These are phyloP conservation scores for Candida silvicultrix DNA, from an alignment of 805 yeast genomes.

Conservation along the genomic window DNA sequence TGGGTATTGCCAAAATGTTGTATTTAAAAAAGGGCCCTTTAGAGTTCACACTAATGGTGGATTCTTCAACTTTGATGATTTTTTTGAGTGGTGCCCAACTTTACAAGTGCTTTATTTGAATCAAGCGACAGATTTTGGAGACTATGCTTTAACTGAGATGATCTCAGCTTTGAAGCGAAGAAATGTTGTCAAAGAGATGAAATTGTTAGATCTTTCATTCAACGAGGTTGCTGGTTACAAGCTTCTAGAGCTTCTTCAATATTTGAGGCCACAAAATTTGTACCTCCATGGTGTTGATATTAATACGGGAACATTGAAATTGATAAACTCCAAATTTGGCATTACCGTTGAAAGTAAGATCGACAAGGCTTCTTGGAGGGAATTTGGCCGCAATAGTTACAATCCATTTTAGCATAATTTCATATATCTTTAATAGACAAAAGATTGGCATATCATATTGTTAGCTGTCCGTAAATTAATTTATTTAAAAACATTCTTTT, in stretches of 20 bases:
- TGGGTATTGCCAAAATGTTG: conserved; percentile 17
- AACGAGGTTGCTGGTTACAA: conserved; percentile 18
- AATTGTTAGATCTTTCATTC: conserved; percentile 18
- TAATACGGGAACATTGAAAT: conserved; percentile 11
- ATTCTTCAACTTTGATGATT: conserved; percentile 16
- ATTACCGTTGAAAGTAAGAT: conserved; percentile 15
- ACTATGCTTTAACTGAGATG: conserved; percentile 14
- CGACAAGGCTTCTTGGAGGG: conserved; percentile 18
- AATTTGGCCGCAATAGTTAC: conserved; percentile 17
- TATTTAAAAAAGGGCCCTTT: conserved; percentile 12
- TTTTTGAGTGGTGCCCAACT: conserved; percentile 10
- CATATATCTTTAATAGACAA: not conserved
- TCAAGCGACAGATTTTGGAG: conserved; percentile 19
- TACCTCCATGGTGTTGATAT: conserved; percentile 18
- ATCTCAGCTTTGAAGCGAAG: conserved; percentile 4
- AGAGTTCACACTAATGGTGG: conserved; percentile 6
- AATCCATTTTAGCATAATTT: conserved; percentile 11
- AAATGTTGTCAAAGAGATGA: conserved; percentile 4
- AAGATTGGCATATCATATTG: no score
- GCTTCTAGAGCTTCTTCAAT: conserved; percentile 14
- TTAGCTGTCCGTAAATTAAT: not conserved
- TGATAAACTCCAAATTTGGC: conserved; percentile 11
- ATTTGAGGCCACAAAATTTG: conserved; percentile 6
- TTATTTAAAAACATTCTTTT: conserved; percentile 11
- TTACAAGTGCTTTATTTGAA: conserved; percentile 15